Base-by-base conservation (phyloP, 331 rosid genomes). In the Telfairia occidentalis region DNA sequence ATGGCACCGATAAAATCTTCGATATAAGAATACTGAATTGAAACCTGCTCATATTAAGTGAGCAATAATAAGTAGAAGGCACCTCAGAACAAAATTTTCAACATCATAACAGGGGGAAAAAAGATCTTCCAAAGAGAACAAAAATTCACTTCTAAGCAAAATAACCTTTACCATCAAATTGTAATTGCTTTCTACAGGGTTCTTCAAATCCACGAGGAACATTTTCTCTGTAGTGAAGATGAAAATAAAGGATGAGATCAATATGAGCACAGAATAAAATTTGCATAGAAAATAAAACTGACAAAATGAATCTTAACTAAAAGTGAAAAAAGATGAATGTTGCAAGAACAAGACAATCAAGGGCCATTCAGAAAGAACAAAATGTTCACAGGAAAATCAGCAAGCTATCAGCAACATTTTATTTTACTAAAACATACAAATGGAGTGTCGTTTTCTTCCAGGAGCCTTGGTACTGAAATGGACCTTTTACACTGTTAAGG, bases 391-490 rank as follows among this genome's bases (percentile, higher is more conserved):
- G 26, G 53, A 57, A 75, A 75, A 74, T 53, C 37, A 54, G 45
- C 16, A 72, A 19, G 28, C 21, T 18, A 74, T 34, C 50, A 54
- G 34, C 43, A n/a, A 26, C 19, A 26, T 52, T 23, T 10, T n/a
- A 23, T 80, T 23, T 50, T 5, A 12, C 28, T 10, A 34, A 81
- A 42, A 66, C 90, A 73, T 88, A 95, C 96, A 84, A 79, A 82
- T 79, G 78, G 81, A 92, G 82, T 35, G 89, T 83, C 38, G 96
- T 90, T 85, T 87, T 92, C 86, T 95, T 95, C 99, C 97, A 95
- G 42, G 97, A 88, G 82, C 92, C 89, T 83, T 83, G 83, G 80
- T 88, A 91, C 78, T 91, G 84, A 61, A 95, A 82, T 18, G 86
- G 88, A 71, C 93, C 97, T 60, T 86, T 81, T 32, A 79, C 61